Base-by-base conservation (phyloP, 2,329 filamentous ascomycete species). In the Colletotrichum sp. region DNA sequence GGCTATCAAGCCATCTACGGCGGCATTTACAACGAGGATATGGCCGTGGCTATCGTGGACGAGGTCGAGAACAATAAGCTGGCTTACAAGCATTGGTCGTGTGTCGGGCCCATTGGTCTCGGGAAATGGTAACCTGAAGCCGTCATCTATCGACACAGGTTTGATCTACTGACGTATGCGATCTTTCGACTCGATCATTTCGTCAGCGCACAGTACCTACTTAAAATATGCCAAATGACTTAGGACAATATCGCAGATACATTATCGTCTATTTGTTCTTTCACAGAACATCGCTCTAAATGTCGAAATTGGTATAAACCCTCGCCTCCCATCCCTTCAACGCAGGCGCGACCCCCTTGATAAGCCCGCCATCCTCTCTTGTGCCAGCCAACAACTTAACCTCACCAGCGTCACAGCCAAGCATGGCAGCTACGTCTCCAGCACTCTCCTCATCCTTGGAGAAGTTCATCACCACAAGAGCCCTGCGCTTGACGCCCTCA, bases 401-500 rank as follows among this genome's bases (percentile, higher is more conserved):
- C 1, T 82, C 77, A 2, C 69, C 28, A 26, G 68, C 52, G 15
- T 70, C 69, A 0, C 80, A 80, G 5, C 75, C 79, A 5, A 86
- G 72, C 2, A 77, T 72, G 0, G 70, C 71, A 0, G 72, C 60
- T 1, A 86, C 68, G 55, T 85, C 79, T 2, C 80, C 65, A 0
- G 81, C 80, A 0, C 72, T 21, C 59, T 84, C 82, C 24, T 81
- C 80, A 12, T 84, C 80, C 2, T 80, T 83, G 1, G 87, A 88
- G 79, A 90, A 90, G 68, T 90, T 90, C 24, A 89, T 76, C 5
- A 87, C 81, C 0, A 89, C 85, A 15, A 89, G 63, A 0, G 85
- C 84, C 44, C 77, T 84, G 21, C 82, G 80, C 18, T 72, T 80
- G 5, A 78, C 77, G 18, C 80, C 80, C 1, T 21, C 9, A 8